Percentiles rank a stretch among this genome's conserved stretches.
These are phyloP conservation scores for Elsinoe ampelina DNA, from an alignment of 2,329 filamentous ascomycete genomes.

Conservation along the genomic window DNA sequence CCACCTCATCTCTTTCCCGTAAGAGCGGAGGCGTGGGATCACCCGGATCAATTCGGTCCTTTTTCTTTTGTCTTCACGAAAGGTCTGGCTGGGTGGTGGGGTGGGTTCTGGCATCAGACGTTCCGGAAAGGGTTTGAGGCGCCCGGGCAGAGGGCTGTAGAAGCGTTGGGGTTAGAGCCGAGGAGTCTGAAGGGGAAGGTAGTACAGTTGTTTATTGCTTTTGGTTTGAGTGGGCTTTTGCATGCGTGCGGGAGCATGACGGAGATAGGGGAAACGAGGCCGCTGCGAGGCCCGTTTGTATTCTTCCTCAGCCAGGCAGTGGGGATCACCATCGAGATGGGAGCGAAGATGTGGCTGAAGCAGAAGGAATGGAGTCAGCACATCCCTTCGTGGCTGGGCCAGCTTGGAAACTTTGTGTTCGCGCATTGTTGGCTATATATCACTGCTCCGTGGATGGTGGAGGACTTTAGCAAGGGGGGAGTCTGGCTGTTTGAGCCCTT, in stretches of 20 bases:
- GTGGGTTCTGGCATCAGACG: constrained; percentile 81
- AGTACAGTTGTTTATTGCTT: constrained; percentile 45
- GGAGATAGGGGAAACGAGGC: constrained; percentile 50
- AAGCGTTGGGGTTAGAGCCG: constrained; percentile 23
- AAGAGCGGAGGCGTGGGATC: constrained; percentile 52
- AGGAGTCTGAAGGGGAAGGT: constrained; percentile 30
- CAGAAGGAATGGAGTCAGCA: constrained; percentile 25
- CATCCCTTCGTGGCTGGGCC: constrained; percentile 40
- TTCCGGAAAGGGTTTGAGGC: constrained; percentile 66
- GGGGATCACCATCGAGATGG: constrained; percentile 54
- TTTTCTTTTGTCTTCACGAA: constrained; percentile 50
- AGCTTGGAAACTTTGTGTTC: constrained; percentile 52
- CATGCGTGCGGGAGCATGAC: constrained; percentile 64
- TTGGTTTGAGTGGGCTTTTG: constrained; percentile 56
- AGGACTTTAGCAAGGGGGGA: constrained; percentile 66
- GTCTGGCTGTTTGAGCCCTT: constrained; percentile 76
- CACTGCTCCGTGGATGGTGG: constrained; percentile 56
- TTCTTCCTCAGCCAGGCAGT: constrained; percentile 67
- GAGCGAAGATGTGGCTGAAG: constrained; percentile 30
- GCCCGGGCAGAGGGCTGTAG: constrained; percentile 43
- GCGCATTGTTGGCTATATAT: constrained; percentile 57
- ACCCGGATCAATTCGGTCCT: constrained; percentile 49
- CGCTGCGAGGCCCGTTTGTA: constrained; percentile 42
- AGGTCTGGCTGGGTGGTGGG: constrained; percentile 76
- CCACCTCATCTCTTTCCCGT: constrained; percentile 52